phyloP scores from a whole-genome alignment of 2,329 filamentous ascomycete genomes.

The Colletotrichum sp. region DNA sequence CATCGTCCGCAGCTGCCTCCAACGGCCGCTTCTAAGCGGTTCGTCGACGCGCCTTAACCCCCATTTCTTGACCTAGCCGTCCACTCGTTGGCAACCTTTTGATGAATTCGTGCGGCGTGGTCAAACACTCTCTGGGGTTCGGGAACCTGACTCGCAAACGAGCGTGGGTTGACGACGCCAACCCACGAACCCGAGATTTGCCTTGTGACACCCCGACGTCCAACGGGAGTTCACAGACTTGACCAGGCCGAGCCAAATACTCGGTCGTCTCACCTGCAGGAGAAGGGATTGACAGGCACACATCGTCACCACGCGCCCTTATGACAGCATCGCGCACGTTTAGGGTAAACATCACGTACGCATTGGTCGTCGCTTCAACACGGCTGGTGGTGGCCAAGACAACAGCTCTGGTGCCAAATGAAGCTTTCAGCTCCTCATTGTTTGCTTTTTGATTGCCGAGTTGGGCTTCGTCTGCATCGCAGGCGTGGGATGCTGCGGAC shows the following conservation, averaged over 20 bases:
- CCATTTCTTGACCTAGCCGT: background rate
- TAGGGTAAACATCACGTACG: background rate
- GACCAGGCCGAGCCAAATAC: background rate
- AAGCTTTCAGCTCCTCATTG: background rate
- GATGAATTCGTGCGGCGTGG: background rate
- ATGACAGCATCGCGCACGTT: conserved; percentile 16
- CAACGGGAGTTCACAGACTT: background rate
- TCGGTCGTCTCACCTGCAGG: conserved; percentile 18
- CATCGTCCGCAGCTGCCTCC: background rate
- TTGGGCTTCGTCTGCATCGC: background rate
- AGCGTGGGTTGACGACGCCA: background rate
- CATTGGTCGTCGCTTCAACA: background rate
- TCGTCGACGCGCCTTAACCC: background rate
- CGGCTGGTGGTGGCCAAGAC: background rate
- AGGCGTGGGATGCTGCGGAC: background rate
- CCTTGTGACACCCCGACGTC: conserved; percentile 9
- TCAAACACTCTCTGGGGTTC: background rate
- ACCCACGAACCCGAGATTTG: background rate
- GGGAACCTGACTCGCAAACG: conserved; percentile 11
- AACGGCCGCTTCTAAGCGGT: background rate
- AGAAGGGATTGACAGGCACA: conserved; percentile 1
- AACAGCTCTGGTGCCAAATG: background rate
- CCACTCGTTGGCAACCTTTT: background rate
- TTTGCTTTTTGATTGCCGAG: background rate
- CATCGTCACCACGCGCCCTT: conserved; percentile 13